Evolutionary conservation across 257 asterid species (phyloP).

Genomic region (Ballota nigra): DNA sequence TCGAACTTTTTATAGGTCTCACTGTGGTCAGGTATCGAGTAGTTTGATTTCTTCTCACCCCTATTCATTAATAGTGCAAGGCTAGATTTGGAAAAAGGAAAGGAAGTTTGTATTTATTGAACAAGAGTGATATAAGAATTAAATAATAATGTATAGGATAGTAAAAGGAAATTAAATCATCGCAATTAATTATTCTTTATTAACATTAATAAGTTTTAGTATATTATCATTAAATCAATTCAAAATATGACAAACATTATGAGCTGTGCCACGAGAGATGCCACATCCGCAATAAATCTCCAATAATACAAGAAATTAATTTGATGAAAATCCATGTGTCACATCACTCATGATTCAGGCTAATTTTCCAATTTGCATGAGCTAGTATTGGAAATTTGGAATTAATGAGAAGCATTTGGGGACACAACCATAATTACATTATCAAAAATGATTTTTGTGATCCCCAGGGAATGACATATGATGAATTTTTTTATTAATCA

Average conservation of each 20-base stretch:
- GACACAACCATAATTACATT: neutral
- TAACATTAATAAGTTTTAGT: no score
- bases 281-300: neutral
- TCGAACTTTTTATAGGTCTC: no score
- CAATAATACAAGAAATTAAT: neutral
- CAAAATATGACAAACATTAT: neutral
- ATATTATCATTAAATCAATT: no score
- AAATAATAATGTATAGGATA: no score
- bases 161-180: no score
- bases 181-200: no score
- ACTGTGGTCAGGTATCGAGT: no score
- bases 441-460: neutral
- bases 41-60: no score
- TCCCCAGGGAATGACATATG: neutral
- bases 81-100: no score
- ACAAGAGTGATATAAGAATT: no score
- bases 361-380: neutral
- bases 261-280: neutral
- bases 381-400: neutral
- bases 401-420: neutral
- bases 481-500: neutral
- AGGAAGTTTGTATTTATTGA: no score
- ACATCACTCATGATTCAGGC: neutral
- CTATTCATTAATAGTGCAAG: no score
- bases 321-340: neutral